These are phyloP conservation scores for Tanacetum coccineum DNA, from an alignment of 129 eudicot species.

Conservation along the genomic window DNA sequence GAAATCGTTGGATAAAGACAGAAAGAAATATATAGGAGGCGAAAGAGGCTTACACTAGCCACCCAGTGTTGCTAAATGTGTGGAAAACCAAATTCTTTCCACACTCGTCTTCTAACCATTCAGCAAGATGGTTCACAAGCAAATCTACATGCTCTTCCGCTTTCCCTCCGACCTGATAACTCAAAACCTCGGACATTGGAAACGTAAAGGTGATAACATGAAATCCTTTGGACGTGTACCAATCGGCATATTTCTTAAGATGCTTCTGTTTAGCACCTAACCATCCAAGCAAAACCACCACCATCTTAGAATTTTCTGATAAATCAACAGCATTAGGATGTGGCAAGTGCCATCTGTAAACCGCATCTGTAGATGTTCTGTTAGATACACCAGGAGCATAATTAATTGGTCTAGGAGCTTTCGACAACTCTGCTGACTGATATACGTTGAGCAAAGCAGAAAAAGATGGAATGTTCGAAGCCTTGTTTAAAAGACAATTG, in stretches of 20 bases:
- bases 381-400: slow-evolving; percentile 25
- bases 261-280: slow-evolving; percentile 98
- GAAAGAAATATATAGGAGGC: neutral
- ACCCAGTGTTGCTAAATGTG: slow-evolving; percentile 97
- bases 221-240: slow-evolving; percentile 92
- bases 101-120: slow-evolving; percentile 81
- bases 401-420: slow-evolving; percentile 51
- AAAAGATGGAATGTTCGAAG: slow-evolving; percentile 38
- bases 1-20: neutral
- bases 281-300: slow-evolving; percentile 96
- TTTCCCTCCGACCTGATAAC: slow-evolving; percentile 90
- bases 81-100: slow-evolving; percentile 84
- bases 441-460: slow-evolving; percentile 39
- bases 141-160: slow-evolving; percentile 70
- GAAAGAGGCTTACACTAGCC: slow-evolving; percentile 74
- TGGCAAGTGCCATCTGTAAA: slow-evolving; percentile 94
- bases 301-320: slow-evolving; percentile 63
- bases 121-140: slow-evolving; percentile 80
- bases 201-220: slow-evolving; percentile 90
- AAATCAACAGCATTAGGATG: slow-evolving; percentile 44
- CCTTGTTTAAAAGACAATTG: slow-evolving; percentile 26
- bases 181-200: slow-evolving; percentile 79
- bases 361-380: slow-evolving; percentile 40
- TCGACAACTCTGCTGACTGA: slow-evolving; percentile 61
- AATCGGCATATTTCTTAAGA: slow-evolving; percentile 82